These are phyloP conservation scores for Leptodermis oblonga DNA, from an alignment of 257 asterid species.

Conservation along the genomic window DNA sequence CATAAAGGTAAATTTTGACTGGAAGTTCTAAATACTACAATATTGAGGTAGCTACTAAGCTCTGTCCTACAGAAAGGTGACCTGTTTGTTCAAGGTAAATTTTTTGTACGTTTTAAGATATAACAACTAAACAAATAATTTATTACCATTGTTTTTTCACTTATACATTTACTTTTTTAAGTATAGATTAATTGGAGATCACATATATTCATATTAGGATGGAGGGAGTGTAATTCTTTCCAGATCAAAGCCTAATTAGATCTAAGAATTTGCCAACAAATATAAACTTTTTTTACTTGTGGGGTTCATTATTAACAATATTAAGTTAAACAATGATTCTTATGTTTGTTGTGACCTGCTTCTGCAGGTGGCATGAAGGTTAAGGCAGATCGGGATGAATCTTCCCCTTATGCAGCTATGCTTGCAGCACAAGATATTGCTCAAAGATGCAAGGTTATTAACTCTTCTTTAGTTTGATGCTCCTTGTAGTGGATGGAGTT, in stretches of 20 bases:
- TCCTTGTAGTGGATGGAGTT: too few species aligned
- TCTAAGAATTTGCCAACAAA: too few species aligned
- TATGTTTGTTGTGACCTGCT: not conserved
- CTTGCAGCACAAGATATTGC: slow-evolving; percentile 93
- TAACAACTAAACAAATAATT: too few species aligned
- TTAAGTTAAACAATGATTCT: not conserved
- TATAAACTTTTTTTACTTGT: not conserved
- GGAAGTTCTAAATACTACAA: not conserved
- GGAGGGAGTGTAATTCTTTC: too few species aligned
- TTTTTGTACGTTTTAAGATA: too few species aligned
- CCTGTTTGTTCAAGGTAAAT: too few species aligned
- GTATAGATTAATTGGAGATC: too few species aligned
- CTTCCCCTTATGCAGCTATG: slow-evolving; percentile 97
- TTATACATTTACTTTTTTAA: too few species aligned
- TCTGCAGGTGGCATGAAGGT: slow-evolving; percentile 85
- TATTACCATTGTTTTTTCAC: too few species aligned
- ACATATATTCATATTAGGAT: too few species aligned
- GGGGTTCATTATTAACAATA: not conserved
- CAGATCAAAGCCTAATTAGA: too few species aligned
- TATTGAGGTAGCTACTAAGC: not conserved
- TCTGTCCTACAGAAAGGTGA: too few species aligned
- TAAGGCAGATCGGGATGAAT: slow-evolving; percentile 90
- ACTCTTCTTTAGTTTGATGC: not conserved
- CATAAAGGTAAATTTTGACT: not conserved
- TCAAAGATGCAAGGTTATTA: slow-evolving; percentile 74